A percentile compares a stretch with the other conserved stretches of the same genome.
Evolutionary conservation across 129 eudicot genomes (phyloP).

Genomic region (Flaveria ramosissima): DNA sequence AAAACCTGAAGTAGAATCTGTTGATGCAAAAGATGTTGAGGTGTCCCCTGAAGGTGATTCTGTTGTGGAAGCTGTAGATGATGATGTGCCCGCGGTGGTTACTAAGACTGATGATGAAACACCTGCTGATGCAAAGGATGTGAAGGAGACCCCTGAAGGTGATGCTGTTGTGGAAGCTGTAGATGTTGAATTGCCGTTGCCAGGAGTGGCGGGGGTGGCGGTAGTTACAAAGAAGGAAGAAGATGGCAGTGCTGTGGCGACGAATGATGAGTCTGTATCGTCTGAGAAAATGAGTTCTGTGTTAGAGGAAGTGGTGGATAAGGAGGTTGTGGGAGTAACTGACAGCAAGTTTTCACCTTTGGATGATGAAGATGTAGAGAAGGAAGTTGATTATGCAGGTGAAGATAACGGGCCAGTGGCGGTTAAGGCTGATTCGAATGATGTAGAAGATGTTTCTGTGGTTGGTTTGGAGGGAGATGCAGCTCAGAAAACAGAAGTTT

Average conservation of each 20-base stretch:
- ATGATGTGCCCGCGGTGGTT: constrained; percentile 23
- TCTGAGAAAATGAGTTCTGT: constrained; percentile 24
- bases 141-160: constrained; percentile 45
- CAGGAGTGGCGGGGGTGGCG: constrained; percentile 54
- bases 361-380: constrained; percentile 34
- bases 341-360: constrained; percentile 39
- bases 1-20: constrained; percentile 16
- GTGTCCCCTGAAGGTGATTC: constrained; percentile 47
- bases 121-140: constrained; percentile 30
- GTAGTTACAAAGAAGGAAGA: constrained; percentile 50
- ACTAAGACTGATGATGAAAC: constrained; percentile 27
- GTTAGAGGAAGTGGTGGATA: constrained; percentile 48
- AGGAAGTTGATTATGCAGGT: constrained; percentile 33
- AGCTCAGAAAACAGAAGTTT: constrained; percentile 19
- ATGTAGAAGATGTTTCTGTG: constrained; percentile 9
- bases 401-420: constrained; percentile 37
- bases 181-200: constrained; percentile 42
- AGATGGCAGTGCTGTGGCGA: constrained; percentile 34
- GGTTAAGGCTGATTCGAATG: constrained; percentile 17
- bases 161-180: constrained; percentile 52
- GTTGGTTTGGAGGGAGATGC: constrained; percentile 22
- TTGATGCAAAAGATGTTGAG: constrained; percentile 35
- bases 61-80: constrained; percentile 49
- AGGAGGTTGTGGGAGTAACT: constrained; percentile 40
- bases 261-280: constrained; percentile 7